Percentiles rank a stretch among this genome's conserved stretches.
Conservation (phyloP, 768 basidiomycete genomes). For the Dentipellis fragilis region DNA sequence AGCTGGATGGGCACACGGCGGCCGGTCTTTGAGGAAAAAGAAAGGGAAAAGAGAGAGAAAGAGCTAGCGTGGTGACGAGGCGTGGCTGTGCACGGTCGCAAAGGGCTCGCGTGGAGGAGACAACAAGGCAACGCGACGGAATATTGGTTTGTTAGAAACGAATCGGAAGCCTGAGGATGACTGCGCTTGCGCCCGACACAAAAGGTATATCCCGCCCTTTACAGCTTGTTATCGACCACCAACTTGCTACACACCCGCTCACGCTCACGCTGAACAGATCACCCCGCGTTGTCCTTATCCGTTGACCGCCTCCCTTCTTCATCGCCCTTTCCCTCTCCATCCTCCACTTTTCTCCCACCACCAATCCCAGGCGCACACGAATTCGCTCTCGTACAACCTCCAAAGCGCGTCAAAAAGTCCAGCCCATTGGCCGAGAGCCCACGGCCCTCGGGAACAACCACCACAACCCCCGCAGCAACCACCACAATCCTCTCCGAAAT, state of each 20-base stretch:
- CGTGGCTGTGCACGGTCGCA: background rate
- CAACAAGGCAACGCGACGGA: too few relatives aligned
- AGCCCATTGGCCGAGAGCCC: slow-evolving; percentile 1
- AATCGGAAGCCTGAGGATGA: background rate
- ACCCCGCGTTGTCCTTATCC: slow-evolving; percentile 15
- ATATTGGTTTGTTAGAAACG: too few relatives aligned
- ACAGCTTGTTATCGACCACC: background rate
- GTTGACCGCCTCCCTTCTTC: slow-evolving; percentile 33
- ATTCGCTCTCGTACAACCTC: slow-evolving; percentile 43
- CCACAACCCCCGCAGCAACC: background rate
- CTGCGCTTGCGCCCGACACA: slow-evolving; percentile 5
- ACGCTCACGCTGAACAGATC: slow-evolving; percentile 1
- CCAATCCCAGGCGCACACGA: slow-evolving; percentile 60
- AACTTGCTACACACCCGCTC: slow-evolving; percentile 5
- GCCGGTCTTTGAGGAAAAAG: too few relatives aligned
- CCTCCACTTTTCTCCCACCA: slow-evolving; percentile 59
- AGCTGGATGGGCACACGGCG: too few relatives aligned
- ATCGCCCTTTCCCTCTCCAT: slow-evolving; percentile 51
- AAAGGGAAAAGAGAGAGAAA: too few relatives aligned
- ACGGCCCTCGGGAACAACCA: background rate
- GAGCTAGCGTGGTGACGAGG: background rate
- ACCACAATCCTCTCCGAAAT: background rate
- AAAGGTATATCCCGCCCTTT: slow-evolving; percentile 8
- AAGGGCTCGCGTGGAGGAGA: too few relatives aligned
- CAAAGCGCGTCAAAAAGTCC: slow-evolving; percentile 10